Evolutionary conservation across 1,284 basidiomycete genomes (phyloP).

Genomic region (Apiotrichum domesticum): DNA sequence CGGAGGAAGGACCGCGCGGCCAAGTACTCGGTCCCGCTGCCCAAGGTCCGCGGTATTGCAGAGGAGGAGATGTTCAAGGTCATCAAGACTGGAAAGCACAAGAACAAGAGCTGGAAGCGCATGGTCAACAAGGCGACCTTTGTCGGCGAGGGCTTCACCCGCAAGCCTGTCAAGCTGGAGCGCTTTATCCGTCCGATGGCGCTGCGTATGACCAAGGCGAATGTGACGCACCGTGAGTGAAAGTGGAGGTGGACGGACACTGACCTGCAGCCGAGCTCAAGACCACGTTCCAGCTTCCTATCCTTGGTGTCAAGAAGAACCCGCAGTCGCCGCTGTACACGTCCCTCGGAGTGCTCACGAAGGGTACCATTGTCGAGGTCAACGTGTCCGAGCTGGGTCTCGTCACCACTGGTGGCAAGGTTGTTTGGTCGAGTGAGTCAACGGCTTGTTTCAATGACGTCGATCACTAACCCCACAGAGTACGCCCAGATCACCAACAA

Average conservation of each 20-base stretch:
- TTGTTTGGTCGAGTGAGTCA: slow-evolving; percentile 55
- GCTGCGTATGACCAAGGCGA: slow-evolving; percentile 94
- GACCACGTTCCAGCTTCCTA: slow-evolving; percentile 97
- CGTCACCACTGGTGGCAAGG: slow-evolving; percentile 97
- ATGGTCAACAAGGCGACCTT: slow-evolving; percentile 99
- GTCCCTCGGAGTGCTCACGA: slow-evolving; percentile 84
- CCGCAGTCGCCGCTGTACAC: slow-evolving; percentile 98
- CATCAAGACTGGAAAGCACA: slow-evolving; percentile 94
- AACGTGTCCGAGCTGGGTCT: slow-evolving; percentile 96
- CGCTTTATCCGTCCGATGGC: slow-evolving; percentile 97
- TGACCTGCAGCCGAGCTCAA: slow-evolving; percentile 74
- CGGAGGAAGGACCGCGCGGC: slow-evolving; percentile 99
- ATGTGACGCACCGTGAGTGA: slow-evolving; percentile 91
- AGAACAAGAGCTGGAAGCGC: slow-evolving; percentile 96
- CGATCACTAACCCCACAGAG: slow-evolving; percentile 51
- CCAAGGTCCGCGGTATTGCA: slow-evolving; percentile 95
- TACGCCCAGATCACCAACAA: slow-evolving; percentile 97
- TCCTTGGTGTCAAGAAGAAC: slow-evolving; percentile 98
- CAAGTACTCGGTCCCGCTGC: slow-evolving; percentile 92
- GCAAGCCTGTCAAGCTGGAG: slow-evolving; percentile 99
- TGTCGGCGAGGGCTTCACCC: slow-evolving; percentile 94
- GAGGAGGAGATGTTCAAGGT: slow-evolving; percentile 99
- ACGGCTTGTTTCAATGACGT: not conserved
- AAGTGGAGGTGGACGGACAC: not conserved
- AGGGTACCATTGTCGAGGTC: slow-evolving; percentile 97